Base-by-base conservation (phyloP, 2,329 filamentous ascomycete genomes). In the Fusarium siculi region DNA sequence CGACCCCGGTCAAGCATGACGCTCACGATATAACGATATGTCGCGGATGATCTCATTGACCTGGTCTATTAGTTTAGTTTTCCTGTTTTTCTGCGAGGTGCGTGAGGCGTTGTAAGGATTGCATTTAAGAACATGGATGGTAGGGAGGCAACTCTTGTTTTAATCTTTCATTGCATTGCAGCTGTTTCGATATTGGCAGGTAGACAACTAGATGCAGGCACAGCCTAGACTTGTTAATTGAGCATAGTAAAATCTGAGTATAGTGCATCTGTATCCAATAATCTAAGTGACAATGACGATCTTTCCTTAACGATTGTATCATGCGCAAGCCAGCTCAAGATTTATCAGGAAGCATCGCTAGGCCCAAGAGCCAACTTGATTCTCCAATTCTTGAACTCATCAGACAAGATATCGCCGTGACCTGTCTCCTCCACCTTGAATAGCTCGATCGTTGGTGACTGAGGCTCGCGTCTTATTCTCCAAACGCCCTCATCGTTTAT, bases 331-430 rank as follows among this genome's bases (percentile, higher is more conserved):
- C 19, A 54, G 25, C 36, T 28, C 15, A 23, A 32, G 23, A 18
- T 37, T 21, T 23, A 44, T 73, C 40, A 72, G 25, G 56, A 60
- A 57, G 71, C 70, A 61, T 71, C 32, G 28, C 63, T 68, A 3
- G 80, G 80, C 7, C 77, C 79, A 61, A 87, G 75, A 2, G 82
- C 82, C 30, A 89, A 79, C 78, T 89, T 89, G 72, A 89, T 90
- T 56, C 89, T 85, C 93, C 94, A 97, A 70, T 91, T 88, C 77
- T 93, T 87, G 79, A 97, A 97, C 19, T 93, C 89, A 28, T 91
- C 88, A 6, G 92, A 93, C 44, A 97, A 83, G 54, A 97, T 94
- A 30, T 88, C 86, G 1, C 94, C 94, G 71, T 93, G 90, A 0
- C 94, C 94, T 3, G 88, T 89, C 72, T 79, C 92, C 75, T 93